A percentile compares a stretch with the other conserved stretches of the same genome.
These are phyloP conservation scores for Penicillium hordei DNA, from an alignment of 2,329 filamentous ascomycete species.

Conservation along the genomic window DNA sequence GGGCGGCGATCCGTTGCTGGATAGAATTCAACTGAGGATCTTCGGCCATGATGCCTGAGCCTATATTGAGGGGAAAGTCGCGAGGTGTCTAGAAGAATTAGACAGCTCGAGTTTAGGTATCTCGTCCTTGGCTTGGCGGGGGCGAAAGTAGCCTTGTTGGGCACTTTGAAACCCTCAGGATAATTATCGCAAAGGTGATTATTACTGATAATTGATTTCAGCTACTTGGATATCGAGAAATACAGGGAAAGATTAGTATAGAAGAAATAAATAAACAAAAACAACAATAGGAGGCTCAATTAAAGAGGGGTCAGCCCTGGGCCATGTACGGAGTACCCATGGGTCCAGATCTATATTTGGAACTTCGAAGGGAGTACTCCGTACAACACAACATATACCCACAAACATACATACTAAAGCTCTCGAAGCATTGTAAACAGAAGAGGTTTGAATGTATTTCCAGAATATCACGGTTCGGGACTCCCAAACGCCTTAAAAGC, in stretches of 20 bases:
- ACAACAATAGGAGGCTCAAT: background rate
- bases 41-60: conserved; percentile 37
- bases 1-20: conserved; percentile 47
- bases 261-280: background rate
- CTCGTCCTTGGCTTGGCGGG: conserved; percentile 19
- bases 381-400: background rate
- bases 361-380: background rate
- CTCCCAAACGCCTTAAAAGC: conserved; percentile 24
- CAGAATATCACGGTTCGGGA: conserved; percentile 17
- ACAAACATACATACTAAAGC: background rate
- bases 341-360: conserved; percentile 15
- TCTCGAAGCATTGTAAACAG: background rate
- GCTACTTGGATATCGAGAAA: no score
- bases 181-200: background rate
- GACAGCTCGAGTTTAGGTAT: conserved; percentile 22
- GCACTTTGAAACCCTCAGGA: background rate
- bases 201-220: background rate
- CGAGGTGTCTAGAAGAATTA: conserved; percentile 7
- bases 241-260: background rate
- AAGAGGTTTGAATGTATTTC: conserved; percentile 13
- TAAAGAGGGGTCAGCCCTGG: background rate
- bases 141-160: conserved; percentile 13
- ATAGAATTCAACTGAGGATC: conserved; percentile 46
- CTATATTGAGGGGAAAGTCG: background rate
- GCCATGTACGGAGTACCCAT: conserved; percentile 1